Base-by-base conservation (phyloP, 176 grass and related monocot genomes). In the Thalia dealbata region DNA sequence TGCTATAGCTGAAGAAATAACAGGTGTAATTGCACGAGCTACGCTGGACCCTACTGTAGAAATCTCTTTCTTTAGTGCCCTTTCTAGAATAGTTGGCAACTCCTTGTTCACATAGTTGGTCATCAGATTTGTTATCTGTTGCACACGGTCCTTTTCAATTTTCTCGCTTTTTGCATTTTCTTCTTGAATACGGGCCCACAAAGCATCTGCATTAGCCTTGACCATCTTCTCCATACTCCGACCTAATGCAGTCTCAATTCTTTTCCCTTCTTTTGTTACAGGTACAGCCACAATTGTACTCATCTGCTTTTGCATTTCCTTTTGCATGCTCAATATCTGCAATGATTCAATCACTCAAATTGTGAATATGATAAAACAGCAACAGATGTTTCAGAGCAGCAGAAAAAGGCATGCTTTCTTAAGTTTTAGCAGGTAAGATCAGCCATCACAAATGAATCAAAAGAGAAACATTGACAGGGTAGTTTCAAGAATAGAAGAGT, bases 101-200 rank as follows among this genome's bases (percentile, higher is more conserved):
- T 97, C 93, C 82, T 97, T 97, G 71, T 72, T 90, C 75, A 91
- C 48, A 72, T 79, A 90, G 67, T 74, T 86, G 61, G 89, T 79
- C 3, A 97, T 86, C 26, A 86, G 61, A 86, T 74, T 92, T 71
- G 81, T 74, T 55, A 88, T 81, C 73, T 92, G 93, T 73, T 97
- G 87, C 76, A 82, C 81, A 26, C 89, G 75, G 22, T 97, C 93
- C 63, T 75, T 91, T 78, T 97, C 93, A 21, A 76, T 66, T 79
- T 88, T 97, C 73, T 97, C 87, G 78, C 79, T 76, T 76, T 81
- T 91, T 68, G 78, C 85, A 90, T 83, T 88, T 87, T 92, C 93
- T 74, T 97, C 89, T 78, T 88, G 79, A 71, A 81, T 76, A 61
- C 87, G 89, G 69, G 89, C 87, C 93, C 89, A 97, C 77, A 91